Base-by-base conservation (phyloP, 306 rosid species). In the Citrullus amarus region DNA sequence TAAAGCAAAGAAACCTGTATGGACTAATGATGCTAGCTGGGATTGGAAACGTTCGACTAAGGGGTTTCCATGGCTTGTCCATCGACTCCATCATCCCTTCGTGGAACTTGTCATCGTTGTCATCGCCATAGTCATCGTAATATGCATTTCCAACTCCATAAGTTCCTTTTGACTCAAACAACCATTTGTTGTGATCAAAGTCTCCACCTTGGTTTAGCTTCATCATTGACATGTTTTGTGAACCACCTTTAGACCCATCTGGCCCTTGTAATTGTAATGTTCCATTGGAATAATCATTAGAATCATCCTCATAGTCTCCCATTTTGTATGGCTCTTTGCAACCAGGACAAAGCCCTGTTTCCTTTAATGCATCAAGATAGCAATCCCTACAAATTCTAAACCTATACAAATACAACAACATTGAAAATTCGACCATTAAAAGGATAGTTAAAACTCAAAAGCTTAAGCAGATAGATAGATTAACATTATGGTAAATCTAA, bases 321-420 rank as follows among this genome's bases (percentile, higher is more conserved):
- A 56, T 16, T 82, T 66, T 88, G 78, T 93, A 93, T 22, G 83
- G 85, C 85, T 93, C 98, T 87, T 87, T 93, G 79, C 98, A 93
- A 48, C 98, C 97, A 6, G 98, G 98, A 73, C 98, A 93, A 11
- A 80, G 38, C 12, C 93, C 90, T 1, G 81, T 79, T 0, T 90
- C 96, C 51, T 90, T 91, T 44, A 88, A 89, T 3, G 96, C 98
- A 81, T 93, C 98, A 57, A 90, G 7, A 80, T 82, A 89, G 73
- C 98, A 93, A 57, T 93, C 98, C 83, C 98, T 85, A 61, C 98
- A 93, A 69, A 93, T 93, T 85, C 87, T 90, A 89, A 86, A 93
- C 92, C 98, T 91, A 61, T 10, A 60, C 61, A 25, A 48, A 8
- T n/a, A 25, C 16, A 20, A 66, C 50, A 38, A 66, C 41, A 30